Conservation (phyloP, 306 rosid species). For the Begonia peltatifolia region DNA sequence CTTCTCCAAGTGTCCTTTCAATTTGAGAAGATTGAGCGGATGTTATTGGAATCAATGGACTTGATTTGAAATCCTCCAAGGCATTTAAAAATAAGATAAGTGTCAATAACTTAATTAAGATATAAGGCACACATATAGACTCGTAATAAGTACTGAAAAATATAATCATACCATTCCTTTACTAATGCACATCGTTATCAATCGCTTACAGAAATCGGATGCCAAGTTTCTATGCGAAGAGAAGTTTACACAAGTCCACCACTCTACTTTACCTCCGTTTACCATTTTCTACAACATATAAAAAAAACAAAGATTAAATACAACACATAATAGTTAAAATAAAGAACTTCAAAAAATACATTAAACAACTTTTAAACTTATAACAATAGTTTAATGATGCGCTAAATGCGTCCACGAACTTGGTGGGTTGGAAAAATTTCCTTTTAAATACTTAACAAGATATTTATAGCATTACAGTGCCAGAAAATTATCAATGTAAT, state of each 20-base stretch:
- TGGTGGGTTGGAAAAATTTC: too few relatives aligned
- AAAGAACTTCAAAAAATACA: too few relatives aligned
- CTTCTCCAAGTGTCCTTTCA: constrained; percentile 21
- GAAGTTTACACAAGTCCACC: constrained; percentile 47
- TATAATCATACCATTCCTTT: constrained; percentile 58
- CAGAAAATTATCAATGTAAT: too few relatives aligned
- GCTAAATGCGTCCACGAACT: too few relatives aligned
- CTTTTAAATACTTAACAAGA: too few relatives aligned
- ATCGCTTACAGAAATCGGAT: constrained; percentile 9
- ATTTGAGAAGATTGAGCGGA: constrained; percentile 10
- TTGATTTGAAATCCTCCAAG: constrained; percentile 21
- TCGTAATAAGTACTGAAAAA: not conserved
- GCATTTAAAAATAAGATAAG: not conserved
- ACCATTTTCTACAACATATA: constrained; percentile 48
- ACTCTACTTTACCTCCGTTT: constrained; percentile 34
- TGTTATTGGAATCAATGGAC: constrained; percentile 23
- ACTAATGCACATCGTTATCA: constrained; percentile 36
- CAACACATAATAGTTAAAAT: too few relatives aligned
- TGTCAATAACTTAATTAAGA: not conserved
- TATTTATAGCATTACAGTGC: too few relatives aligned
- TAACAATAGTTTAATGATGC: too few relatives aligned
- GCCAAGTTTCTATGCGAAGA: constrained; percentile 11
- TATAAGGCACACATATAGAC: not conserved
- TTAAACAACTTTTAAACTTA: too few relatives aligned
- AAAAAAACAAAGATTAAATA: too few relatives aligned